A percentile compares a stretch with the other conserved stretches of the same genome.
Evolutionary conservation across 306 rosid genomes (phyloP).

Genomic region (Quercus cerris): DNA sequence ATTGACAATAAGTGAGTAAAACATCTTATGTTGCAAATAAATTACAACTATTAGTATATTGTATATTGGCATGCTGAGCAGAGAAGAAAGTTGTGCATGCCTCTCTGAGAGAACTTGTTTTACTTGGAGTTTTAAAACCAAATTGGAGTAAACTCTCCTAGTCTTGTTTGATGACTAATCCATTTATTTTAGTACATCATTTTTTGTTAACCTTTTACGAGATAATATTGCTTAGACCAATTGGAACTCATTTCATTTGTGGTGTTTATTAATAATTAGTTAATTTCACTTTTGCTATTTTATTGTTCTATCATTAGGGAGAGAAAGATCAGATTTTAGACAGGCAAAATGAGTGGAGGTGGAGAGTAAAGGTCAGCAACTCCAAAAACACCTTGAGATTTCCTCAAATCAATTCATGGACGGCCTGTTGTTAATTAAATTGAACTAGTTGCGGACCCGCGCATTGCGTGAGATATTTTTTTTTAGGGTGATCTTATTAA

Average conservation of each 20-base stretch:
- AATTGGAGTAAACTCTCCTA: background rate
- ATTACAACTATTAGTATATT: too few species aligned
- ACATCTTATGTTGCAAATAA: too few species aligned
- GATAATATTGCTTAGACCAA: background rate
- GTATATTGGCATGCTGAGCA: too few species aligned
- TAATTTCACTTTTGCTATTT: background rate
- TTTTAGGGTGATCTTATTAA: too few species aligned
- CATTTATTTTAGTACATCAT: background rate
- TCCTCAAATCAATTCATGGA: conserved; percentile 88
- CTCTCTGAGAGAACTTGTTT: background rate
- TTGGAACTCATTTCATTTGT: background rate
- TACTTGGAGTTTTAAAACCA: background rate
- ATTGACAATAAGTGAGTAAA: too few species aligned
- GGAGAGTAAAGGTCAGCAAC: conserved; percentile 60
- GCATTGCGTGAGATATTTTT: too few species aligned
- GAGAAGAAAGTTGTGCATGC: background rate
- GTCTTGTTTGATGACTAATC: background rate
- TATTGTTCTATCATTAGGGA: background rate
- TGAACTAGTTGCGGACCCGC: conserved; percentile 19
- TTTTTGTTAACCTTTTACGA: background rate
- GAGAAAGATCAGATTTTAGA: conserved; percentile 1
- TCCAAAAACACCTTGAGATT: conserved; percentile 83
- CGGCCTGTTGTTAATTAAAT: conserved; percentile 91
- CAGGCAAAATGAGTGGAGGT: conserved; percentile 43
- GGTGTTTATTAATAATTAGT: background rate